Evolutionary conservation across 768 basidiomycete genomes (phyloP).

Genomic region (Lactifluus rugatus): DNA sequence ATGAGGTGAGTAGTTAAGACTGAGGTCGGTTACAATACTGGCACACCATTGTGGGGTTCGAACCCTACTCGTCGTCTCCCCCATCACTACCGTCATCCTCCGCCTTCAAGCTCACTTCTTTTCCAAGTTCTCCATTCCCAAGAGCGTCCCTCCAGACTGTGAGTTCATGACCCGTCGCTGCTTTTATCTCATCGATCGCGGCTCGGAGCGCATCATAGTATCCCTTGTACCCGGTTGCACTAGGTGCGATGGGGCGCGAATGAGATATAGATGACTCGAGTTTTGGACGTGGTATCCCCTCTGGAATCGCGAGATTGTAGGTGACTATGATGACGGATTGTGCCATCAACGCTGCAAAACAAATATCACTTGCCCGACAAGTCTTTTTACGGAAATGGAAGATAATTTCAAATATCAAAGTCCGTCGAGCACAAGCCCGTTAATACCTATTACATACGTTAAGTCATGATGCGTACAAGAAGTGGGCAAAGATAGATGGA

Average conservation of each 20-base stretch:
- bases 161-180: slow-evolving; percentile 52
- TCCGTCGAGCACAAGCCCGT: too few relatives aligned
- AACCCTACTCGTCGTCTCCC: slow-evolving; percentile 20
- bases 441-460: too few relatives aligned
- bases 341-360: not conserved
- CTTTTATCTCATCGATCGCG: slow-evolving; percentile 43
- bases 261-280: slow-evolving; percentile 21
- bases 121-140: slow-evolving; percentile 51
- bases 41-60: not conserved
- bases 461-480: too few relatives aligned
- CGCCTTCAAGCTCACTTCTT: slow-evolving; percentile 40
- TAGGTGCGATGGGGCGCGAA: slow-evolving; percentile 22
- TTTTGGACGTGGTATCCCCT: slow-evolving; percentile 20
- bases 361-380: not conserved
- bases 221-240: slow-evolving; percentile 18
- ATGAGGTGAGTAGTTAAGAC: not conserved
- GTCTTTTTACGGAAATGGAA: too few relatives aligned
- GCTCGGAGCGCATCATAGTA: slow-evolving; percentile 45
- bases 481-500: too few relatives aligned
- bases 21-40: not conserved
- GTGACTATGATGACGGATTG: slow-evolving; percentile 29
- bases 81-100: slow-evolving; percentile 40
- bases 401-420: too few relatives aligned
- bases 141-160: slow-evolving; percentile 69
- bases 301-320: slow-evolving; percentile 38